A percentile compares a stretch with the other conserved stretches of the same genome.
Conservation (phyloP, 2,329 filamentous ascomycete genomes). For the Monilinia polystroma region DNA sequence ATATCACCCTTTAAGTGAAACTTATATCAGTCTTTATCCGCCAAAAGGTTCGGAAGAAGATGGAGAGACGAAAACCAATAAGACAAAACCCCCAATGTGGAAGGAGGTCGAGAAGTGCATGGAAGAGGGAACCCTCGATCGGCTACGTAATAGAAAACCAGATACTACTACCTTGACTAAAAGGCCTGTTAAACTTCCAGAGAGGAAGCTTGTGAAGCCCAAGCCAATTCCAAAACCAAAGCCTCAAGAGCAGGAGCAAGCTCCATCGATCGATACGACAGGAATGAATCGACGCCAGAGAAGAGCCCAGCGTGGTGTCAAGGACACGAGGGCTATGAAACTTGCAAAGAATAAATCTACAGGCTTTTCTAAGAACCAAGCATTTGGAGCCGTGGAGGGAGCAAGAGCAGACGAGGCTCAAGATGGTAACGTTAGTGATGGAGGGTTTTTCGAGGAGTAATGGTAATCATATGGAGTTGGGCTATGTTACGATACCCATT, state of each 20-base stretch:
- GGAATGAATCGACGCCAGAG: constrained; percentile 39
- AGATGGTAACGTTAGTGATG: constrained; percentile 52
- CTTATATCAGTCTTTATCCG: constrained; percentile 66
- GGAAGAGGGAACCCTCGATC: constrained; percentile 48
- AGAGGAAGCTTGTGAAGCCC: constrained; percentile 29
- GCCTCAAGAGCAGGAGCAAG: constrained; percentile 16
- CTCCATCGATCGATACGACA: constrained; percentile 32
- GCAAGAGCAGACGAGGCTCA: constrained; percentile 29
- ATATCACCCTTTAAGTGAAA: constrained; percentile 68
- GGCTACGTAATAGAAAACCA: constrained; percentile 34
- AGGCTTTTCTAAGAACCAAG: constrained; percentile 36
- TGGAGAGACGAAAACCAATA: constrained; percentile 35
- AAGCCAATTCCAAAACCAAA: constrained; percentile 25
- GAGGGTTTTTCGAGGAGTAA: constrained; percentile 56
- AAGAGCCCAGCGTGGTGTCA: constrained; percentile 32
- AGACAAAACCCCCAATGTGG: constrained; percentile 60
- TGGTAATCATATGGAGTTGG: constrained; percentile 20
- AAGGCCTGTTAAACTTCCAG: constrained; percentile 27
- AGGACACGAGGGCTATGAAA: constrained; percentile 25
- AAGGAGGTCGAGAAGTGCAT: constrained; percentile 63
- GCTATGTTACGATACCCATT: constrained; percentile 22
- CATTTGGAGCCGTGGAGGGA: constrained; percentile 34
- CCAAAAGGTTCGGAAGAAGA: constrained; percentile 43
- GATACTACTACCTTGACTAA: constrained; percentile 21
- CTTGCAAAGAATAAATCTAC: constrained; percentile 35